Conservation (phyloP, 345 rosid genomes). For the Zanthoxylum bungeanum region DNA sequence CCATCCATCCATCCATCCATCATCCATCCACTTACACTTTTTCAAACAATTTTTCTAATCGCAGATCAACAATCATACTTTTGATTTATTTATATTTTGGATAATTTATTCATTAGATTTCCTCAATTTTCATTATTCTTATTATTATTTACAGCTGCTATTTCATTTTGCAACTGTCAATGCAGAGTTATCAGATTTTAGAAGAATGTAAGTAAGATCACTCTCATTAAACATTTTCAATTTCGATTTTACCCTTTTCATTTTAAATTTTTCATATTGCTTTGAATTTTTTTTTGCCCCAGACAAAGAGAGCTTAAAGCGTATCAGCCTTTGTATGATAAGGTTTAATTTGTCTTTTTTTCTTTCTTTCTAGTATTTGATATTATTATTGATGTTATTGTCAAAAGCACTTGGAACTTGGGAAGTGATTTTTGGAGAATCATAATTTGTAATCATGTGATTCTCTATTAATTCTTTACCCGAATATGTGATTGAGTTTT, state of each 20-base stretch:
- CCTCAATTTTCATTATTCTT: neutral
- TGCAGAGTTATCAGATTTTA: conserved; percentile 34
- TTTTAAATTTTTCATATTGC: neutral
- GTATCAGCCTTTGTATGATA: conserved; percentile 30
- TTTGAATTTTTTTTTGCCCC: conserved; percentile 19
- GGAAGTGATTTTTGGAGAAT: neutral
- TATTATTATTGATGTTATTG: neutral
- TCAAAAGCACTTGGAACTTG: neutral
- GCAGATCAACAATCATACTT: neutral
- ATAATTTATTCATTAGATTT: neutral
- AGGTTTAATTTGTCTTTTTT: conserved; percentile 35
- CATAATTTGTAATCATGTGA: neutral
- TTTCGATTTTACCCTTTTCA: neutral
- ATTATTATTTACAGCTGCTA: conserved; percentile 36
- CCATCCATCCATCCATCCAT: too few relatives aligned
- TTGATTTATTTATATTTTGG: too few relatives aligned
- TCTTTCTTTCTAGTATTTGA: neutral
- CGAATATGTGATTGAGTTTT: neutral
- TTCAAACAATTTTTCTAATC: neutral
- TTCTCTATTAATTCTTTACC: neutral
- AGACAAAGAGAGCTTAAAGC: conserved; percentile 45
- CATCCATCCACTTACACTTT: neutral
- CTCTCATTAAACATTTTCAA: neutral
- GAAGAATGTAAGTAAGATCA: conserved; percentile 53
- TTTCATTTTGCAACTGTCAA: conserved; percentile 27